Evolutionary conservation across 2,329 filamentous ascomycete genomes (phyloP).

Genomic region (Phyllosticta citribraziliensis): DNA sequence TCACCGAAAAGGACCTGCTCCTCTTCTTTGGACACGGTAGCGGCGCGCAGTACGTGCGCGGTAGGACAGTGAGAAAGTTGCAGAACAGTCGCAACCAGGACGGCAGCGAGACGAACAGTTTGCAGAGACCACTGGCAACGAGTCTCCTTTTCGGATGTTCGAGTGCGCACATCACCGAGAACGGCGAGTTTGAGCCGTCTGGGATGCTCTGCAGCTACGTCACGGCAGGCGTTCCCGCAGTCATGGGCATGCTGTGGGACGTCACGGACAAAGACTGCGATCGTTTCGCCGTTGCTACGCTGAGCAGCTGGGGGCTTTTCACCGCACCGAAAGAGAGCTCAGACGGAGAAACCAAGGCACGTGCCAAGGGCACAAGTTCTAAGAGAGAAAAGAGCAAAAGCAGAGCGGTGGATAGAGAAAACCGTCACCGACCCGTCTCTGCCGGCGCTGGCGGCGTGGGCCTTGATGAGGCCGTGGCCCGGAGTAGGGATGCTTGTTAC

Average conservation of each 20-base stretch:
- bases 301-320: constrained; percentile 79
- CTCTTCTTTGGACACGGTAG: constrained; percentile 96
- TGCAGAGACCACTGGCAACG: constrained; percentile 47
- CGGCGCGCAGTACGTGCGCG: constrained; percentile 86
- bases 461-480: constrained; percentile 72
- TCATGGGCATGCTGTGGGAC: constrained; percentile 93
- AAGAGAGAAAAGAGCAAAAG: constrained; percentile 16
- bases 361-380: constrained; percentile 20
- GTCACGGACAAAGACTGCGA: constrained; percentile 97
- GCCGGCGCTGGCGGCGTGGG: constrained; percentile 17
- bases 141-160: constrained; percentile 92
- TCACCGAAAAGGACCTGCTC: constrained; percentile 60
- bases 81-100: background rate
- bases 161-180: constrained; percentile 69
- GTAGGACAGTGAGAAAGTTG: constrained; percentile 69
- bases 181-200: constrained; percentile 81
- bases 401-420: constrained; percentile 18
- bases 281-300: constrained; percentile 68
- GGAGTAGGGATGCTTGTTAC: constrained; percentile 67
- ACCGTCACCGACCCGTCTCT: constrained; percentile 15
- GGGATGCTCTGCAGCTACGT: constrained; percentile 89
- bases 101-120: background rate
- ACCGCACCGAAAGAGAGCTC: constrained; percentile 22
- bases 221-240: constrained; percentile 66
- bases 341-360: constrained; percentile 20